Evolutionary conservation across 2,329 filamentous ascomycete species (phyloP).

Genomic region (Sphaceloma murrayae): DNA sequence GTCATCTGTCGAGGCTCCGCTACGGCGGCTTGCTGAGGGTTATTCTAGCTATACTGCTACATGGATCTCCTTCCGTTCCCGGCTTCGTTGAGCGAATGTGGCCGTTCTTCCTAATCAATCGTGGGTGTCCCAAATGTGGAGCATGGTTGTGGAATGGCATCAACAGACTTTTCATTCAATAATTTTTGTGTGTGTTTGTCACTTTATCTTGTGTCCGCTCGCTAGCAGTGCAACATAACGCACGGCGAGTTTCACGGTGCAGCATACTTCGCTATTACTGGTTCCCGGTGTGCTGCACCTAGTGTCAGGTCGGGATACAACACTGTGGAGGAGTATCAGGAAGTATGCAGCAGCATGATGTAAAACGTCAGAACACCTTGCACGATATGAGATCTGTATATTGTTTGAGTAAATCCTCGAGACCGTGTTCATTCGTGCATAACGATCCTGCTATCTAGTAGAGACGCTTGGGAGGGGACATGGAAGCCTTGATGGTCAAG

Average conservation of each 20-base stretch:
- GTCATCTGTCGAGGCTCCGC: conserved; percentile 30
- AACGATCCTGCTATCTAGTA: conserved; percentile 55
- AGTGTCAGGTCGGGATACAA: no score
- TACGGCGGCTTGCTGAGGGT: conserved; percentile 37
- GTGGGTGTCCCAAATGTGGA: conserved; percentile 27
- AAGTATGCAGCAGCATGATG: no score
- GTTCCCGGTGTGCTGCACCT: no score
- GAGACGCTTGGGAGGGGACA: conserved; percentile 95
- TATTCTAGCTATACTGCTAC: conserved; percentile 22
- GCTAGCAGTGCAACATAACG: no score
- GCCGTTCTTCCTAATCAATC: conserved; percentile 35
- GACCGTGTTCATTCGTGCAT: background rate
- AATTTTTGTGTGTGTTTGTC: no score
- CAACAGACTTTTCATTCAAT: conserved; percentile 23
- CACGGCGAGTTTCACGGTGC: no score
- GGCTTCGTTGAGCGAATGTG: conserved; percentile 33
- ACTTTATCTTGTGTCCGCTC: no score
- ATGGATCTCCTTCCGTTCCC: conserved; percentile 38
- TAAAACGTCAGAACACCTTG: background rate
- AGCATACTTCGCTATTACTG: no score
- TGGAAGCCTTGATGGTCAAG: conserved; percentile 99
- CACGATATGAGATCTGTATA: no score
- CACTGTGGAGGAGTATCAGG: background rate
- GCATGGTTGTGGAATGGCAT: conserved; percentile 37
- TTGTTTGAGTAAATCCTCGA: background rate